These are phyloP conservation scores for Termitomyces sp. DNA, from an alignment of 768 basidiomycete species.

Conservation along the genomic window DNA sequence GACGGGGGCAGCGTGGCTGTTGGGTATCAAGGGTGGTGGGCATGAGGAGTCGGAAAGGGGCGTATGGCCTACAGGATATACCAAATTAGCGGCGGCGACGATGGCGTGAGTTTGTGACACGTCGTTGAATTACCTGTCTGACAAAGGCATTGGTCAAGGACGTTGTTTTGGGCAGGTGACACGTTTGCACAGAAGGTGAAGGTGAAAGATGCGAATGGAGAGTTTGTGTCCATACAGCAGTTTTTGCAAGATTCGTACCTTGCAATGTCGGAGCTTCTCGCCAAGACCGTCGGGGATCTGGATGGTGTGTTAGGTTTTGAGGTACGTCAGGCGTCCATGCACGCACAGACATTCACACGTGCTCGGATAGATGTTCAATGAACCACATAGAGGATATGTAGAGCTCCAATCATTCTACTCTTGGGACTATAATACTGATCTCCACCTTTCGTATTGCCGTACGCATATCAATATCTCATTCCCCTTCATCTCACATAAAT, in stretches of 20 bases:
- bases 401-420: slow-evolving; percentile 72
- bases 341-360: neutral
- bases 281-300: slow-evolving; percentile 60
- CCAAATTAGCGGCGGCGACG: slow-evolving; percentile 87
- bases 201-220: slow-evolving; percentile 39
- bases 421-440: slow-evolving; percentile 93
- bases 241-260: slow-evolving; percentile 83
- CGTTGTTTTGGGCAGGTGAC: slow-evolving; percentile 91
- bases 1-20: slow-evolving; percentile 82
- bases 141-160: slow-evolving; percentile 37
- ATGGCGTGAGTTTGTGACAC: slow-evolving; percentile 64
- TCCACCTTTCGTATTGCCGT: slow-evolving; percentile 79
- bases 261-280: slow-evolving; percentile 68
- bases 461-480: slow-evolving; percentile 20
- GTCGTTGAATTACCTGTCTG: neutral
- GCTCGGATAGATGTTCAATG: slow-evolving; percentile 73
- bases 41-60: slow-evolving; percentile 75
- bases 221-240: slow-evolving; percentile 62
- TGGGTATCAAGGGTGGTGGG: slow-evolving; percentile 72
- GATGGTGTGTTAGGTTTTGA: slow-evolving; percentile 87
- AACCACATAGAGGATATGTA: slow-evolving; percentile 92
- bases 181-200: slow-evolving; percentile 74
- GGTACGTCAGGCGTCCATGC: slow-evolving; percentile 35
- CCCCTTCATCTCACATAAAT: neutral
- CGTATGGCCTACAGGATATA: slow-evolving; percentile 91